Percentiles rank a stretch among this genome's conserved stretches.
Conservation (phyloP, 495 filamentous ascomycete species). For the Neurospora discreta region DNA sequence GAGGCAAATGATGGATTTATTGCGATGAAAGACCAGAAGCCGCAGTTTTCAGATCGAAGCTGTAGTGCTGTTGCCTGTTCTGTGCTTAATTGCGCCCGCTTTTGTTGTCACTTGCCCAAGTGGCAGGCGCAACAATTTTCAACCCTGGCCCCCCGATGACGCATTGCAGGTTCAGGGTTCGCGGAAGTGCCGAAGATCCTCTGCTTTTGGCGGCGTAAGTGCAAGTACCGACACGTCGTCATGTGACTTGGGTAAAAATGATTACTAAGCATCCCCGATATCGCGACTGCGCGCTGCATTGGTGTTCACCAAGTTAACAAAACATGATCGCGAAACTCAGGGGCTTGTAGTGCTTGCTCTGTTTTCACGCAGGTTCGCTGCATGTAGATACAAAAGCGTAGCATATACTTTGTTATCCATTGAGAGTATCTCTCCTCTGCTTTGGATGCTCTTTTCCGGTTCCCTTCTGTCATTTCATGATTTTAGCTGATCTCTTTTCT, state of each 20-base stretch:
- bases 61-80: not conserved
- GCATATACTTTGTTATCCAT: not conserved
- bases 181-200: not conserved
- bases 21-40: not conserved
- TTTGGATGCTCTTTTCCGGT: not conserved
- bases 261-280: not conserved
- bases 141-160: not conserved
- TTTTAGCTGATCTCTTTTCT: not conserved
- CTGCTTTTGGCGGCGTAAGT: not conserved
- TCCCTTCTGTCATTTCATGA: not conserved
- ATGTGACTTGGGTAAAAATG: conserved; percentile 3
- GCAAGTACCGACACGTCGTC: conserved; percentile 3
- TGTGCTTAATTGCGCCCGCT: not conserved
- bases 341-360: not conserved
- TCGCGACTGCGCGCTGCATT: not conserved
- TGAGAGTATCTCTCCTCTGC: not conserved
- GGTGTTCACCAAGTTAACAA: not conserved
- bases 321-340: not conserved
- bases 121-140: not conserved
- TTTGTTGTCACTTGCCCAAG: not conserved
- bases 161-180: not conserved
- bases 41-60: not conserved
- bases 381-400: not conserved
- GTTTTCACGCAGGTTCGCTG: not conserved
- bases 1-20: not conserved